Evolutionary conservation across 352 stramenopile species (phyloP).

Genomic region (Phytophthora macrochlamydospora): DNA sequence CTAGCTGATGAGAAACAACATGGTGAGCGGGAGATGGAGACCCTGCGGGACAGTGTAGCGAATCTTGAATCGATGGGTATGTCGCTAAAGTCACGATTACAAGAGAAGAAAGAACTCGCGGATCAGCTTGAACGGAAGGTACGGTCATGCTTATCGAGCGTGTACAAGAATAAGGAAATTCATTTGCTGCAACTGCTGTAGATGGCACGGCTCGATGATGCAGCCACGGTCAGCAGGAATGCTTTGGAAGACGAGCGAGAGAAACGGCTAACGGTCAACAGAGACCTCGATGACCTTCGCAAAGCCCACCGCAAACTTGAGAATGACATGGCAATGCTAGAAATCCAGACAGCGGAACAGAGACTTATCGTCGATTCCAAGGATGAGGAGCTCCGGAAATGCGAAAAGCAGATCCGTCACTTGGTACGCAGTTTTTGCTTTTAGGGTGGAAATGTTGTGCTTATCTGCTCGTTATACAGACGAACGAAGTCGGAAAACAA

Average conservation of each 20-base stretch:
- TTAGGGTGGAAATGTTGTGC: conserved; percentile 1
- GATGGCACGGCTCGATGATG: conserved; percentile 62
- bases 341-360: conserved; percentile 68
- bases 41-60: conserved; percentile 50
- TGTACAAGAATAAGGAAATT: no score
- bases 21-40: conserved; percentile 52
- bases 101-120: conserved; percentile 67
- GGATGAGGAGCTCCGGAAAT: conserved; percentile 66
- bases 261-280: conserved; percentile 42
- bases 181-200: conserved; percentile 20
- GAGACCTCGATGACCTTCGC: conserved; percentile 68
- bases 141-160: neutral
- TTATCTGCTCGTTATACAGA: conserved; percentile 34
- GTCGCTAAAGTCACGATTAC: conserved; percentile 56
- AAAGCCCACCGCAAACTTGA: conserved; percentile 75
- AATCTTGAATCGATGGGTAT: conserved; percentile 65
- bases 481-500: conserved; percentile 80
- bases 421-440: conserved; percentile 49
- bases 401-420: conserved; percentile 70
- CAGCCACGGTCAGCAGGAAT: conserved; percentile 42
- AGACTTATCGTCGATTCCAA: conserved; percentile 61
- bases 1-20: conserved; percentile 63
- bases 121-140: conserved; percentile 76
- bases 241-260: conserved; percentile 70
- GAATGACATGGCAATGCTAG: conserved; percentile 63